Base-by-base conservation (phyloP, 768 basidiomycete species). In the Rhizopogon vinicolor region DNA sequence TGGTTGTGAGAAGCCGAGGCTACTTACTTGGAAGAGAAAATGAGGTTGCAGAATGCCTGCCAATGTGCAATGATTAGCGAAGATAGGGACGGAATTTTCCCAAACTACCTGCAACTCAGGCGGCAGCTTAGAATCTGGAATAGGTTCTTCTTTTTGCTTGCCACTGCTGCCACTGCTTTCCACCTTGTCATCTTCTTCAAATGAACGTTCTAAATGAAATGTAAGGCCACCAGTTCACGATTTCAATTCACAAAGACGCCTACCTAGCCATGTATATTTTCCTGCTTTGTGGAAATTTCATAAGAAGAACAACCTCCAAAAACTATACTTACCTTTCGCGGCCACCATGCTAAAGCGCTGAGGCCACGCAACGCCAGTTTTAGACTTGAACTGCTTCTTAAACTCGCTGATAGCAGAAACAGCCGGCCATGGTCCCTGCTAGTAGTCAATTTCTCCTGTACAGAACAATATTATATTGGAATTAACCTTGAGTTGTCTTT, bases 201-300 rank as follows among this genome's bases (percentile, higher is more conserved):
- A 83, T 49, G 75, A 74, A 22, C 82, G 80, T 58, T 83, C 82
- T 81, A 48, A 49, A 19, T 9, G 42, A 14, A 28, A 22, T 25
- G 9, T 44, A 45, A 53, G 52, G 25, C 7, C 29, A 6, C 19
- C 10, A 16, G 8, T 33, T 28, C 7, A 33, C 12, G 29, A 39
- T 39, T 41, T 16, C 7, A 18, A 44, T 50, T 12, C 6, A 25
- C 19, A 9, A 25, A 42, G n/a, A 49, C 41, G 37, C 71, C 9
- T 58, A 80, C 82, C 83, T n/a, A 86, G 67, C 77, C 79, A 84
- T 4, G 69, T 72, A 54, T 85, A 85, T 72, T 85, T 85, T 22
- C 81, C 83, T 83, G 55, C 13, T 22, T 37, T 14, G n/a, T 31
- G 33, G 19, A 18, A 12, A 18, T 7, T 39, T 52, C n/a, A 53